Percentiles rank a stretch among this genome's conserved stretches.
These are phyloP conservation scores for Wickerhamomyces tratensis DNA, from an alignment of 805 yeast species.

Conservation along the genomic window DNA sequence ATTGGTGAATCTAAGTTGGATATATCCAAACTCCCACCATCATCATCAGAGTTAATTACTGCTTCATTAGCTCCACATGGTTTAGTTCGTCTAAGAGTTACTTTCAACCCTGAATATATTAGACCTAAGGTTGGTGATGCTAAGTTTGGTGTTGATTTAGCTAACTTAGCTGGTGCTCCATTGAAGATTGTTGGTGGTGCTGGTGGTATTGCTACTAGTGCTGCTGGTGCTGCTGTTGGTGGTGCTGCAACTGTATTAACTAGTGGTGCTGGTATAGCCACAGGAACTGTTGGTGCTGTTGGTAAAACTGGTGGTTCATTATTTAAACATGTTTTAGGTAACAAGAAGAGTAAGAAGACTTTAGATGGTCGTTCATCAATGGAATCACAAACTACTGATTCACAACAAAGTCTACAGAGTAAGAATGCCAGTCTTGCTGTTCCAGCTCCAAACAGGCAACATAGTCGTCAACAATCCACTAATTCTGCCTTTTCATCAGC, in stretches of 20 bases:
- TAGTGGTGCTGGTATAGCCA: constrained; percentile 29
- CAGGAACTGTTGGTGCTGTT: constrained; percentile 33
- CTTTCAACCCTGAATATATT: constrained; percentile 55
- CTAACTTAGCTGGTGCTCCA: constrained; percentile 34
- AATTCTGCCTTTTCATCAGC: constrained; percentile 10
- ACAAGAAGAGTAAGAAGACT: constrained; percentile 16
- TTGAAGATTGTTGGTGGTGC: constrained; percentile 35
- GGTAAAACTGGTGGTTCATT: constrained; percentile 34
- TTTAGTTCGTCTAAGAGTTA: constrained; percentile 37
- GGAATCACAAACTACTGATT: constrained; percentile 19
- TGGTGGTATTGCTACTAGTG: constrained; percentile 30
- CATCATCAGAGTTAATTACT: constrained; percentile 33
- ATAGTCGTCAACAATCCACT: constrained; percentile 3
- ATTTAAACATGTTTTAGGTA: constrained; percentile 23
- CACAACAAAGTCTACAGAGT: constrained; percentile 8
- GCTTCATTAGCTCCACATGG: constrained; percentile 60
- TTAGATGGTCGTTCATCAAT: constrained; percentile 5
- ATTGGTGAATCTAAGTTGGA: constrained; percentile 47
- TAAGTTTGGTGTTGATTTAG: constrained; percentile 32
- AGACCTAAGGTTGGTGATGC: constrained; percentile 45
- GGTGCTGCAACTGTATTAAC: constrained; percentile 19
- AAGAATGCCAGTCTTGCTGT: background rate
- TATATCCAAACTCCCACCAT: constrained; percentile 37
- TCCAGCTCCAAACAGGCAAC: background rate
- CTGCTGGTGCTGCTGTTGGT: constrained; percentile 28